These are phyloP conservation scores for Aspergillus wentii DNA, from an alignment of 495 filamentous ascomycete genomes.

Conservation along the genomic window DNA sequence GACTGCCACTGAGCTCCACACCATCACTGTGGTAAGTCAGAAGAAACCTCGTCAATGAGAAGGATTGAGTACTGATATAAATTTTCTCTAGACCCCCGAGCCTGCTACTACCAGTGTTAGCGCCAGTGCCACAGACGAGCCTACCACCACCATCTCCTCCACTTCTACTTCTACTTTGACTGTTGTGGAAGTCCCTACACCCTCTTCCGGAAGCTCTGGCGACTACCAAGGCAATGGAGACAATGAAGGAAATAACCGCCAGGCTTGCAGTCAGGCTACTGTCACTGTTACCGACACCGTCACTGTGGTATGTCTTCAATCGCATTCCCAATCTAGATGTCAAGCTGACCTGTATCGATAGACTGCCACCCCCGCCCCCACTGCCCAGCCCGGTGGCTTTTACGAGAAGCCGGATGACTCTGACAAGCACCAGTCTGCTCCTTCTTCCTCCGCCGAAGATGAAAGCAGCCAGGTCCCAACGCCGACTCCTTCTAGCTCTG, in stretches of 20 bases:
- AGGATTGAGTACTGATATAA: too few species aligned
- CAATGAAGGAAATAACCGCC: neutral
- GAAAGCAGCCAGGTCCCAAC: neutral
- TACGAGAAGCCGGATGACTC: too few species aligned
- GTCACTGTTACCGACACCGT: conserved; percentile 33
- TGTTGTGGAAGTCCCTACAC: conserved; percentile 21
- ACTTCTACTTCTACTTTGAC: conserved; percentile 28
- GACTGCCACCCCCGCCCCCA: conserved; percentile 11
- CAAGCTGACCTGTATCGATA: conserved; percentile 5
- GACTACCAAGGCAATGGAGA: conserved; percentile 7
- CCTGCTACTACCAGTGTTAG: too few species aligned
- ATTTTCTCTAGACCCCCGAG: conserved; percentile 5
- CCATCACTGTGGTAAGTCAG: too few species aligned
- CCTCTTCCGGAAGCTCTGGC: conserved; percentile 8
- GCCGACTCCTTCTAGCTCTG: conserved; percentile 1
- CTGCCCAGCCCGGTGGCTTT: conserved; percentile 13
- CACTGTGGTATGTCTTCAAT: conserved; percentile 34
- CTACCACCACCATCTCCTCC: conserved; percentile 16
- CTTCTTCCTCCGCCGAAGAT: neutral
- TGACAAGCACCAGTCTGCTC: neutral
- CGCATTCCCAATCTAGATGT: neutral
- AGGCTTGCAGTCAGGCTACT: too few species aligned
- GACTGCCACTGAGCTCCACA: conserved; percentile 33
- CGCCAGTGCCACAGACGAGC: conserved; percentile 5
- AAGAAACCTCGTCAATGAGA: too few species aligned